Base-by-base conservation (phyloP, 108 stramenopile genomes). In the Schizochytrium sp. region DNA sequence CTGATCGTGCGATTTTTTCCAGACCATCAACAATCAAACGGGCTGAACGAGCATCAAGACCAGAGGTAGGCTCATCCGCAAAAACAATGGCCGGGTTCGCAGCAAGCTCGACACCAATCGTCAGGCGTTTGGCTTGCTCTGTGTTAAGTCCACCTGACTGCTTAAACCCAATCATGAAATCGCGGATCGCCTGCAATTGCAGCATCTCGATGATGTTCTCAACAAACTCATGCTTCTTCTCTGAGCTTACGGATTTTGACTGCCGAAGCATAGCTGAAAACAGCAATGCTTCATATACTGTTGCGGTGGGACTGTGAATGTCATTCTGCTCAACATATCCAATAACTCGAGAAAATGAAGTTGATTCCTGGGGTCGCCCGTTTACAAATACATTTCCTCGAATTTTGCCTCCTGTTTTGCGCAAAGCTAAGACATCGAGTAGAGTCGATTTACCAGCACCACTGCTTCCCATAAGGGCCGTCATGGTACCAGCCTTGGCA, bases 261-360 rank as follows among this genome's bases (percentile, higher is more conserved):
- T 83, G 95, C 17, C 97, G 94, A 57, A 98, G 93, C 13, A 92
- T 83, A 15, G 96, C 98, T 13, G 95, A 95, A 91, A 97, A 98
- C 28, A 93, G 88, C 7, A 98, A 91, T 5, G 96, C 95, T 90
- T 98, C 97, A 45, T 90, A 57, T 49, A 97, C 96, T 19, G 97
- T 98, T 61, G 95, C 89, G 38, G 94, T 92, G 19, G 96, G 95
- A 61, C 94, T 88, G 90, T 97, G 96, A 7, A 95, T 92, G 91
- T 98, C 97, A 72, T 95, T 94, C 89, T 98, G 98, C 89, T 97
- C 96, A 12, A 96, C 96, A 87, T 97, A 98, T 12, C 96, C 98
- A 12, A 94, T 94, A 59, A 60, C 28, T 56, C 88, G 53, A 28
- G 58, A 44, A 46, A 87, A 83, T 17, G 44, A 60, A 42, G 90